These are phyloP conservation scores for Globisporangium echinulatum DNA, from an alignment of 352 stramenopile genomes.

Conservation along the genomic window DNA sequence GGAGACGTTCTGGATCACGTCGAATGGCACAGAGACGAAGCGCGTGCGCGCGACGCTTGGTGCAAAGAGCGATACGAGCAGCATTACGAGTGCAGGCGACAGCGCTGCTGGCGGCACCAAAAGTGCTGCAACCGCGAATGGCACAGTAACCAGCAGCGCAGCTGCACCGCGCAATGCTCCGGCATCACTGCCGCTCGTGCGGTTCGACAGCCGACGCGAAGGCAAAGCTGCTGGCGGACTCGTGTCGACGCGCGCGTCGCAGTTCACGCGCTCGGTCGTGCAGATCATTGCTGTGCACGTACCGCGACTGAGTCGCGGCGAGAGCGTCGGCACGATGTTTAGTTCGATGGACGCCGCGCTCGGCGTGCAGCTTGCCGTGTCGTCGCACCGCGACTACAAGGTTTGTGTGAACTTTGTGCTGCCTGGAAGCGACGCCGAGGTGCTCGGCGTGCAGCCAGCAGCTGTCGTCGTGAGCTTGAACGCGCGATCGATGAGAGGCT, in stretches of 20 bases:
- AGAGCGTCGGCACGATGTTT: slow-evolving; percentile 32
- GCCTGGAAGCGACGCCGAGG: slow-evolving; percentile 38
- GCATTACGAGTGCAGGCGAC: background rate
- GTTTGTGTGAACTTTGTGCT: slow-evolving; percentile 64
- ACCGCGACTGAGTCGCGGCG: slow-evolving; percentile 13
- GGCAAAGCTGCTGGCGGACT: slow-evolving; percentile 8
- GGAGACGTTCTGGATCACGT: slow-evolving; percentile 17
- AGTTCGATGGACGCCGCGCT: slow-evolving; percentile 44
- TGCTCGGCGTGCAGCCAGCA: slow-evolving; percentile 37
- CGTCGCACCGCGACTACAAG: slow-evolving; percentile 50
- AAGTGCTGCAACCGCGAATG: background rate
- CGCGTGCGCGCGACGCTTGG: slow-evolving; percentile 11
- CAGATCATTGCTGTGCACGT: slow-evolving; percentile 42
- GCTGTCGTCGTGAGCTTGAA: slow-evolving; percentile 59
- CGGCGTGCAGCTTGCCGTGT: slow-evolving; percentile 53
- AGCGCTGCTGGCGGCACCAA: background rate
- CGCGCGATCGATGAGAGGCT: slow-evolving; percentile 38
- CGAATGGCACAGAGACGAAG: slow-evolving; percentile 20
- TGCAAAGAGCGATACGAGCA: slow-evolving; percentile 7
- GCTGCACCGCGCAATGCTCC: background rate
- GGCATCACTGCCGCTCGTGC: background rate
- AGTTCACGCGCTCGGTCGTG: slow-evolving; percentile 48
- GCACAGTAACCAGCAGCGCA: background rate
- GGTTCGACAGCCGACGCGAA: slow-evolving; percentile 14
- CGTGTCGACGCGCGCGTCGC: slow-evolving; percentile 12